These are phyloP conservation scores for Trypanosoma theileri DNA, from an alignment of 208 protist species.

Conservation along the genomic window DNA sequence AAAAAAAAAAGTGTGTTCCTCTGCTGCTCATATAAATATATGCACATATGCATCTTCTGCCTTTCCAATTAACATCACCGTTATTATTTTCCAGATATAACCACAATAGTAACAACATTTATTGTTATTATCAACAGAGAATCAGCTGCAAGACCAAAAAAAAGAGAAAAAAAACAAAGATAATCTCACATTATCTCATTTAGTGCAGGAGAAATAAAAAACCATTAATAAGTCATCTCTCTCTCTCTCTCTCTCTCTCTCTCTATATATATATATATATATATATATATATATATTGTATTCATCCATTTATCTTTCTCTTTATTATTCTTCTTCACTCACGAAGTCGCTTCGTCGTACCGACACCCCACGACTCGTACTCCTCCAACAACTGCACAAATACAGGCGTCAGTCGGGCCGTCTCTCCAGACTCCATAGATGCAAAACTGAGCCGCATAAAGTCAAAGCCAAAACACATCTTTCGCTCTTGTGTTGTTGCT, in stretches of 20 bases:
- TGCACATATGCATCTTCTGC: neutral
- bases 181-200: constrained; percentile 2
- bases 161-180: constrained; percentile 11
- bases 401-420: constrained; percentile 41
- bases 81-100: too few species aligned
- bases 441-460: constrained; percentile 78
- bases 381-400: constrained; percentile 81
- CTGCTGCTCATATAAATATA: neutral
- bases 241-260: constrained; percentile 1
- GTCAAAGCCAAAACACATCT: constrained; percentile 89
- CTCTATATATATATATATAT: too few species aligned
- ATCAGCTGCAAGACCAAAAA: neutral
- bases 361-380: constrained; percentile 81
- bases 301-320: too few species aligned
- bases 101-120: too few species aligned
- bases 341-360: constrained; percentile 68
- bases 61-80: too few species aligned
- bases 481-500: neutral
- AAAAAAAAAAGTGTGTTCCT: too few species aligned
- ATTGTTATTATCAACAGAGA: too few species aligned
- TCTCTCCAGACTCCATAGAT: constrained; percentile 36
- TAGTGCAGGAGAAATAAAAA: constrained; percentile 14
- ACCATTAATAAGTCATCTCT: neutral
- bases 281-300: neutral
- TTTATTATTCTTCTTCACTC: constrained; percentile 10